Evolutionary conservation across 108 stramenopile genomes (phyloP), one percentile per base, ranked within the genome.

Genomic region (Nitzschia putrida): DNA sequence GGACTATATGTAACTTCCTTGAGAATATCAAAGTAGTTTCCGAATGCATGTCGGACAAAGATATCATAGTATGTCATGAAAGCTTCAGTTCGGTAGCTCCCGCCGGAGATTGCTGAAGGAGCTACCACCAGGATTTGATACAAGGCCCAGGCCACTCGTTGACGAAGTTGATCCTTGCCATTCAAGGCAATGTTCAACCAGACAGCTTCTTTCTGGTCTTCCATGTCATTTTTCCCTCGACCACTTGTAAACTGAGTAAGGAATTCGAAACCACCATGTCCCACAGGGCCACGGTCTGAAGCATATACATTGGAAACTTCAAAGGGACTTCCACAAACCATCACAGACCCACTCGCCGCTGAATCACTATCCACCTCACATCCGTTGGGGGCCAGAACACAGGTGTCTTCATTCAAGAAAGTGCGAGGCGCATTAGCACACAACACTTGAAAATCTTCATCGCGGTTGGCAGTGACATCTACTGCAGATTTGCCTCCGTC

Each of bases 41-140:
- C 92, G 66, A 94, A 91, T 22, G 85, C 85, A 68, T 94, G 68
- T 14, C 85, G 61, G 6, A 89, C 63, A 76, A 87, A 90, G 50
- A 90, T 85, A 61, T 90, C 86, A 56, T 86, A 88, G 58, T 69
- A 88, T 7, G 47, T 53, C 43, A 74, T 13, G 55, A 76, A 81
- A 0, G 60, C 40, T 53, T 88, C 86, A 21, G 73, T 71, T 55
- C 6, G 47, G 18, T 4, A 49, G 29, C 29, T 34, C 47, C 14
- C n/a, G 6, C 1, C 47, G 3, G 47, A 16, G 18, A 49, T 49
- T 18, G 1, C 14, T 16, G 14, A 16, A 16, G 6, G 3, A 5
- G 47, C 47, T 1, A 90, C 57, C 2, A 89, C 88, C 44, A 87
- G 76, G 44, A 90, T 72, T 57, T 89, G 88, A 51, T 71, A 56